phyloP scores from a whole-genome alignment of 2,329 filamentous ascomycete species.

The Diaporthe caulivora region DNA sequence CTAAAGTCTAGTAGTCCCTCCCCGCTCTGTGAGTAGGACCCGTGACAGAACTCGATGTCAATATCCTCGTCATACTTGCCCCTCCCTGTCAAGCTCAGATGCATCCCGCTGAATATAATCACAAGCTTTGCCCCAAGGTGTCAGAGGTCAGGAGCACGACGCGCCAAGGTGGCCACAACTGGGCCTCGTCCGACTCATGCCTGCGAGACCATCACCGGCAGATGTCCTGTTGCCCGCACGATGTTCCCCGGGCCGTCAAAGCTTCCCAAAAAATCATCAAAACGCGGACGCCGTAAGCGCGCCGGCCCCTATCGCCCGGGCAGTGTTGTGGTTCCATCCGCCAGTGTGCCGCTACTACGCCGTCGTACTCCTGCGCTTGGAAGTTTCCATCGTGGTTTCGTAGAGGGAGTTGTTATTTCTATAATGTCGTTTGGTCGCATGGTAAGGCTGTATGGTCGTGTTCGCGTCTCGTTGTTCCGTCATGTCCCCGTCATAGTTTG shows the following conservation, averaged over 20 bases:
- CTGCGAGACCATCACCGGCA: background rate
- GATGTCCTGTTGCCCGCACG: background rate
- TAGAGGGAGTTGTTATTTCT: background rate
- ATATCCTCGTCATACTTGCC: background rate
- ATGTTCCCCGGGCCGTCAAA: background rate
- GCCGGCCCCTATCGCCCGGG: slow-evolving; percentile 12
- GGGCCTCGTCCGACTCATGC: slow-evolving; percentile 6
- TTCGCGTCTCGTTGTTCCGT: background rate
- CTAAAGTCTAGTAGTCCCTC: slow-evolving; percentile 11
- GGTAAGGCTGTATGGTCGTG: background rate
- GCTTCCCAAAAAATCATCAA: slow-evolving; percentile 7
- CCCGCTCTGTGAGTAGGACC: background rate
- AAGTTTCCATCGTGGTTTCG: slow-evolving; percentile 3
- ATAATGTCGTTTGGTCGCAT: slow-evolving; percentile 6
- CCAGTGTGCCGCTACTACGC: background rate
- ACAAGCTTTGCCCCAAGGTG: background rate
- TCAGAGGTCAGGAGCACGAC: slow-evolving; percentile 11
- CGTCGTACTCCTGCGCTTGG: background rate
- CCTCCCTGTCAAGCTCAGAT: background rate
- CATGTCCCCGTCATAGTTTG: no score
- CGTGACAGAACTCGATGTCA: background rate
- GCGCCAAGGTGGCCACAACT: slow-evolving; percentile 13
- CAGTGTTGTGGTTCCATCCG: slow-evolving; percentile 1
- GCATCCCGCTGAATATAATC: background rate
- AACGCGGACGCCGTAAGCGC: slow-evolving; percentile 11